phyloP scores from a whole-genome alignment of 2,329 filamentous ascomycete species.

The Fusarium sp. region DNA sequence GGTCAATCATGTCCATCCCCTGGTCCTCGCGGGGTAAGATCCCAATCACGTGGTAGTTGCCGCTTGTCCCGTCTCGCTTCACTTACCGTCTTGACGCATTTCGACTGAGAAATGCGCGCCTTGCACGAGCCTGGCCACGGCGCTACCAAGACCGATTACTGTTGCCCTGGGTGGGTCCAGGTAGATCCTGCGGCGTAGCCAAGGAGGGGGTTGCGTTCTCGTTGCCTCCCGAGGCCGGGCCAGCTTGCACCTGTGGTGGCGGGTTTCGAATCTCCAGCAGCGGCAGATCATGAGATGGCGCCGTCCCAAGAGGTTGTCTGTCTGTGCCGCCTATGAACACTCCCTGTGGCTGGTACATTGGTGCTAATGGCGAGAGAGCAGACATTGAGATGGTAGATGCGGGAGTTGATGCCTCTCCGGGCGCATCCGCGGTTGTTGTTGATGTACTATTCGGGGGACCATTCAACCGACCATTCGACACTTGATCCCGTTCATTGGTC shows the following conservation, averaged over 20 bases:
- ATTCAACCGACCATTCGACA: neutral
- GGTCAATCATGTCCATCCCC: neutral
- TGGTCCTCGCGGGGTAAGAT: neutral
- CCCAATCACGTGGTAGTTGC: neutral
- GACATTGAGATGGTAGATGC: neutral
- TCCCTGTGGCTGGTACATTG: constrained; percentile 21
- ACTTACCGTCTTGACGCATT: neutral
- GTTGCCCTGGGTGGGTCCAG: constrained; percentile 10
- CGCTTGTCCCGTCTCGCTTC: neutral
- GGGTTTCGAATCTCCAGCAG: constrained; percentile 21
- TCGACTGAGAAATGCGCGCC: neutral
- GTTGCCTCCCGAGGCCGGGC: constrained; percentile 6
- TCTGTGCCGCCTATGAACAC: neutral
- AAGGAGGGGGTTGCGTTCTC: constrained; percentile 8
- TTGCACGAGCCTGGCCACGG: neutral
- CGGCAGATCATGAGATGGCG: neutral
- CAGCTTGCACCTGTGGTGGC: constrained; percentile 20
- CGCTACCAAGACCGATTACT: constrained; percentile 32
- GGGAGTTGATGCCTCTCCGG: neutral
- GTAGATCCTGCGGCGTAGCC: neutral
- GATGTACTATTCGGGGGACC: neutral
- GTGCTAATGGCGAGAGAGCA: constrained; percentile 25
- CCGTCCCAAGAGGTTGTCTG: neutral
- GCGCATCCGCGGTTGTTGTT: neutral
- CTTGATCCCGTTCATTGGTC: constrained; percentile 1